Evolutionary conservation across 345 rosid genomes (phyloP), one percentile per base, ranked within the genome.

Genomic region (Geranium rotundifolium): DNA sequence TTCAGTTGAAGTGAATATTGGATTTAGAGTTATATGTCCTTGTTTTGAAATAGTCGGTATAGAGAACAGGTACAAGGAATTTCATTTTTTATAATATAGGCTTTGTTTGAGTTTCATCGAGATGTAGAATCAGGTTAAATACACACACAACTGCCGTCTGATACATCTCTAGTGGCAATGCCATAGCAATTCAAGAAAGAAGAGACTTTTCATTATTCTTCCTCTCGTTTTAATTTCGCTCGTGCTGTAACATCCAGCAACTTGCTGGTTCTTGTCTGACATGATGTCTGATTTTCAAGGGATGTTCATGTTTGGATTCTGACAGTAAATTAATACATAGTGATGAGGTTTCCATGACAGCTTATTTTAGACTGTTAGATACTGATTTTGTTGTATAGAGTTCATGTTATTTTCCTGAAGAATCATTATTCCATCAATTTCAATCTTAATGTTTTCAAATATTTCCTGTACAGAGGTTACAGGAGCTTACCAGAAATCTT

Each of bases 71-170:
- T 71, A 65, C 67, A 69, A 65, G 68, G 75, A 65, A 67, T 64
- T 75, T 63, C 19, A 18, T 73, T 63, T 61, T 57, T 61, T 74
- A 58, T 64, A 30, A 63, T 63, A 69, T 72, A 71, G 80, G 72
- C 77, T 72, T 77, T 77, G 56, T 72, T 75, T 63, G 29, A n/a
- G n/a, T 72, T 73, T 68, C 70, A 63, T 58, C 71, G 65, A 73
- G 73, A 67, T 77, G 84, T 75, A 79, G 72, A 76, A 79, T 79
- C 73, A 72, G 60, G 37, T 31, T 31, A n/a, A n/a, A n/a, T n/a
- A n/a, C n/a, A n/a, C n/a, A n/a, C n/a, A n/a, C n/a, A n/a, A n/a
- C n/a, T n/a, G n/a, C n/a, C n/a, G 37, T 31, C 37, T 31, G 37
- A 31, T 31, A 31, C 37, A 2, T 31, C n/a, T n/a, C n/a, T n/a